Conservation (phyloP, 1,139 yeast species). For the Blastobotrys apis region DNA sequence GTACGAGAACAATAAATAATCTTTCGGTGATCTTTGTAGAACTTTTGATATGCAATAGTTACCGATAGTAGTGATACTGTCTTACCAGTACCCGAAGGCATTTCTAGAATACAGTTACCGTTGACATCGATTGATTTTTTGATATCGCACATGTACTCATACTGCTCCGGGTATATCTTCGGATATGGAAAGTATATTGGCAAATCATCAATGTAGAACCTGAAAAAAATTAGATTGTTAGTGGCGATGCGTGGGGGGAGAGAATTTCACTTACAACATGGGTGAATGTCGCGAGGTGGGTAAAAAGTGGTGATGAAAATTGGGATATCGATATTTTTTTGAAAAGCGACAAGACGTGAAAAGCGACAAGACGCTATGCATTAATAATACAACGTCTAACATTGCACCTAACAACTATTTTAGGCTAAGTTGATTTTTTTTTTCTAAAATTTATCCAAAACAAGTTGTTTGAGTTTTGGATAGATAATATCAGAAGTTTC, state of each 20-base stretch:
- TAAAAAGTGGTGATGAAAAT: too few species aligned
- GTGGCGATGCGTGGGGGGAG: too few species aligned
- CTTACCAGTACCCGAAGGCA: slow-evolving; percentile 99
- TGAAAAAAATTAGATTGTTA: too few species aligned
- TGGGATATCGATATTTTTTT: too few species aligned
- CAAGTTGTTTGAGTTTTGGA: slow-evolving; percentile 50
- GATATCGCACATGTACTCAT: slow-evolving; percentile 94
- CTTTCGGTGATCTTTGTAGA: slow-evolving; percentile 90
- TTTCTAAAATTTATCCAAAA: slow-evolving; percentile 14
- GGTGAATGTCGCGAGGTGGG: too few species aligned
- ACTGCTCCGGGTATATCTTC: slow-evolving; percentile 94
- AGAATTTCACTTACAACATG: too few species aligned
- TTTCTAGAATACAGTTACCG: slow-evolving; percentile 94
- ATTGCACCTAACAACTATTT: too few species aligned
- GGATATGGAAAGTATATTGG: slow-evolving; percentile 98
- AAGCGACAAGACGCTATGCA: too few species aligned
- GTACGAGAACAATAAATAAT: slow-evolving; percentile 98
- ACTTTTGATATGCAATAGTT: slow-evolving; percentile 93
- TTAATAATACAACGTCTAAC: too few species aligned
- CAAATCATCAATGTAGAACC: slow-evolving; percentile 84
- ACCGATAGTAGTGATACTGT: slow-evolving; percentile 86
- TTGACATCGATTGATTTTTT: slow-evolving; percentile 93
- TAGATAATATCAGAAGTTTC: slow-evolving; percentile 78
- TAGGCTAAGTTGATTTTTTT: too few species aligned
- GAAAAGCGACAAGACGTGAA: too few species aligned